A percentile compares a stretch with the other conserved stretches of the same genome.
These are phyloP conservation scores for Ambrosiella xylebori DNA, from an alignment of 2,329 filamentous ascomycete genomes.

Conservation along the genomic window DNA sequence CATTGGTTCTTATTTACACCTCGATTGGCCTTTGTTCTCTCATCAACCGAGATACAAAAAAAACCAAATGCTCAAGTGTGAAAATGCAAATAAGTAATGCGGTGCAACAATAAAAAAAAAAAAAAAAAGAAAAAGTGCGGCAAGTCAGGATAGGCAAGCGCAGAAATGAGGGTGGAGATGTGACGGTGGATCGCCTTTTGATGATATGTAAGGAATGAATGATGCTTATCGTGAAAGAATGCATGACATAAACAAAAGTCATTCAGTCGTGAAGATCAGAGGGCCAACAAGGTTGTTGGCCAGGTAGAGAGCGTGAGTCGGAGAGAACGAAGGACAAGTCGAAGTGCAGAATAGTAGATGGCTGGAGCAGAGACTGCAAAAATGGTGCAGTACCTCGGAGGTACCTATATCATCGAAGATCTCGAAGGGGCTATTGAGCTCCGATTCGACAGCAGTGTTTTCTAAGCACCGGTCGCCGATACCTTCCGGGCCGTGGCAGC, in stretches of 20 bases:
- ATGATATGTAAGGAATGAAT: not conserved
- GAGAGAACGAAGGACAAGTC: slow-evolving; percentile 7
- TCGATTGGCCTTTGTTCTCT: not conserved
- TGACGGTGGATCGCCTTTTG: not conserved
- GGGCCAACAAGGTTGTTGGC: not conserved
- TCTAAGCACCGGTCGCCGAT: slow-evolving; percentile 25
- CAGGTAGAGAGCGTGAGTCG: not conserved
- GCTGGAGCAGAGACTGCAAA: slow-evolving; percentile 8
- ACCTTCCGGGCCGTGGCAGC: slow-evolving; percentile 35
- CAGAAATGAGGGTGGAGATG: not conserved
- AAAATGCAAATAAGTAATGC: not conserved
- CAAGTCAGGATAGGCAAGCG: not conserved
- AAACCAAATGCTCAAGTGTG: not conserved
- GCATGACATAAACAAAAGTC: slow-evolving; percentile 12
- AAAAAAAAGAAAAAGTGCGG: not conserved
- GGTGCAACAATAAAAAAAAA: not conserved
- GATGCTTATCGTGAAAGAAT: slow-evolving; percentile 7
- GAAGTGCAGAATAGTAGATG: slow-evolving; percentile 1
- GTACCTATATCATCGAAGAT: slow-evolving; percentile 12
- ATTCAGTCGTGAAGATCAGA: slow-evolving; percentile 10
- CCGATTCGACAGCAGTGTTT: slow-evolving; percentile 13
- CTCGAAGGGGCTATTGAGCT: slow-evolving; percentile 14
- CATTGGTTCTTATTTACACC: not conserved
- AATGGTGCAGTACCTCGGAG: not conserved
- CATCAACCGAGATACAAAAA: slow-evolving; percentile 1